A percentile compares a stretch with the other conserved stretches of the same genome.
Evolutionary conservation across 1,284 basidiomycete genomes (phyloP).

Genomic region (Ceratobasidium theobromae): DNA sequence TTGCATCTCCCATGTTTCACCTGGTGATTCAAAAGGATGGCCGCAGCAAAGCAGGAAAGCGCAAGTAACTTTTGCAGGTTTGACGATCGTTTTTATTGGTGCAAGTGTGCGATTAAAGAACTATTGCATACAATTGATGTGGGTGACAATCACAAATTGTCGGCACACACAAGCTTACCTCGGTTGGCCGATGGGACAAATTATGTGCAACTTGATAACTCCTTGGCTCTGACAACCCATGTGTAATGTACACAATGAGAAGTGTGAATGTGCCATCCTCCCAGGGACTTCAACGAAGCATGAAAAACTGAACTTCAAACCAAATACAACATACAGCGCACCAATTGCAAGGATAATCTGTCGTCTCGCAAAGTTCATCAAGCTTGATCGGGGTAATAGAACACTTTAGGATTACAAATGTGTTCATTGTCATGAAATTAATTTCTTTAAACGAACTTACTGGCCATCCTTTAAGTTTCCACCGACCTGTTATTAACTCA

Average conservation of each 20-base stretch:
- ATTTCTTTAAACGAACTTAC: not conserved
- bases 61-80: not conserved
- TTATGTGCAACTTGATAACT: not conserved
- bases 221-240: not conserved
- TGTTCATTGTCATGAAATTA: not conserved
- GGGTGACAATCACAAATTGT: not conserved
- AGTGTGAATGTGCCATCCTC: not conserved
- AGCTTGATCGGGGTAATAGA: not conserved
- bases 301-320: not conserved
- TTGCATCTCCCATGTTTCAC: not conserved
- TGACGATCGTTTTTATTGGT: not conserved
- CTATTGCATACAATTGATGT: not conserved
- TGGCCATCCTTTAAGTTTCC: not conserved
- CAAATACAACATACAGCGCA: too few relatives aligned
- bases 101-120: not conserved
- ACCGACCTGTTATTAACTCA: not conserved
- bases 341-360: not conserved
- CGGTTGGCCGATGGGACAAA: not conserved
- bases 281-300: not conserved
- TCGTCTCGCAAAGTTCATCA: not conserved
- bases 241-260: slow-evolving; percentile 9
- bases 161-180: not conserved
- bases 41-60: not conserved
- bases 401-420: not conserved
- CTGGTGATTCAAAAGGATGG: not conserved